Conservation (phyloP, 2,329 filamentous ascomycete genomes). For the Scytalidium lignicola region DNA sequence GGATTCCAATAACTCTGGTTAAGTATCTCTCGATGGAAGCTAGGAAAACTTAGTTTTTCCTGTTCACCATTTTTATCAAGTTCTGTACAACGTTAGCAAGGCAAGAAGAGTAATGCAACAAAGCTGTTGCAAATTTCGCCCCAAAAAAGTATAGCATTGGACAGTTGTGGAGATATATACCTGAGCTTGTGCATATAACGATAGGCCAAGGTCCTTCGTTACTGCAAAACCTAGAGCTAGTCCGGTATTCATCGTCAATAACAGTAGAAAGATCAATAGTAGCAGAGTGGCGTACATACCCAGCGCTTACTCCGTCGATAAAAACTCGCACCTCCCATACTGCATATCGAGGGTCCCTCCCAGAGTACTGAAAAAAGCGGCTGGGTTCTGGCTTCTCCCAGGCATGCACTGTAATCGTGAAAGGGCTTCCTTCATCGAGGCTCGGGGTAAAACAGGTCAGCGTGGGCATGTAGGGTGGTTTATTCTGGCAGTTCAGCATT, state of each 20-base stretch:
- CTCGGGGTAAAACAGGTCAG: constrained; percentile 69
- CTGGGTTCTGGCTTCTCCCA: constrained; percentile 62
- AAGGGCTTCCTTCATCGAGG: constrained; percentile 50
- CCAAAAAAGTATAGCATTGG: neutral
- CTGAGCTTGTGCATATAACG: constrained; percentile 35
- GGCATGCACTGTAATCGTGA: constrained; percentile 70
- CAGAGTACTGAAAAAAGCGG: constrained; percentile 42
- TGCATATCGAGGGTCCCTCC: constrained; percentile 30
- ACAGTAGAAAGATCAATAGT: too few species aligned
- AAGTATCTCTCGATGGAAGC: constrained; percentile 64
- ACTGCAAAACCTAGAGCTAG: constrained; percentile 43
- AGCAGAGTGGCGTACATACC: constrained; percentile 38
- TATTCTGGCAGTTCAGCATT: constrained; percentile 5
- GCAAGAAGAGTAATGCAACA: neutral
- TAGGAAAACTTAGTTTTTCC: constrained; percentile 64
- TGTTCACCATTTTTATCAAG: constrained; percentile 42
- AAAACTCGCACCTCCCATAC: constrained; percentile 63
- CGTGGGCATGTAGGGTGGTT: constrained; percentile 44
- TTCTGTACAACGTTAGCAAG: constrained; percentile 10
- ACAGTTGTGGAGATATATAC: constrained; percentile 32
- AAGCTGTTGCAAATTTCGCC: too few species aligned
- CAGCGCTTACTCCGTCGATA: constrained; percentile 59
- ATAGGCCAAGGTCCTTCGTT: constrained; percentile 46
- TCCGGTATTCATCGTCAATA: neutral
- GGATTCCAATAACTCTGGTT: constrained; percentile 68